Evolutionary conservation across 2,329 filamentous ascomycete species (phyloP).

Genomic region (Scortechinia acanthostroma): DNA sequence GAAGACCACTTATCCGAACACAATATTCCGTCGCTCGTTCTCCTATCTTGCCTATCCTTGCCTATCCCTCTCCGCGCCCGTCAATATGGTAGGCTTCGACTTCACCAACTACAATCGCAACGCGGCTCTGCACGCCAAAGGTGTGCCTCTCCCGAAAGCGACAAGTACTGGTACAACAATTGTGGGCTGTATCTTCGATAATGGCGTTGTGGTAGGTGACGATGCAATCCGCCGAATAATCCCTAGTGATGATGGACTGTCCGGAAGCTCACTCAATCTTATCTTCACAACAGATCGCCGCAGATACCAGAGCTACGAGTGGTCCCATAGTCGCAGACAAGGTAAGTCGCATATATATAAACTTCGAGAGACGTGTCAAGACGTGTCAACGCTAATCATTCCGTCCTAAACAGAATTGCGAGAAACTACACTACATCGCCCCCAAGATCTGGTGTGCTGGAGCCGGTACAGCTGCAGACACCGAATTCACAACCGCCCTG

Average conservation of each 20-base stretch:
- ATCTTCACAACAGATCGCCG: constrained; percentile 80
- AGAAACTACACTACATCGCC: constrained; percentile 98
- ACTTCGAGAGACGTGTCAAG: not conserved
- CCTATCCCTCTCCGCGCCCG: constrained; percentile 3
- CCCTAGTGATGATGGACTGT: not conserved
- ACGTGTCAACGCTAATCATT: not conserved
- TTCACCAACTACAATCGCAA: constrained; percentile 99
- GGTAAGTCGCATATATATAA: not conserved
- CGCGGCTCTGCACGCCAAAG: constrained; percentile 85
- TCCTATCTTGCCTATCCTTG: not conserved
- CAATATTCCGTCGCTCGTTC: too few species aligned
- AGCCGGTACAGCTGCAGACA: constrained; percentile 94
- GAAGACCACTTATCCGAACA: too few species aligned
- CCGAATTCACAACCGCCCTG: constrained; percentile 96
- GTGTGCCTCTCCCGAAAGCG: constrained; percentile 90
- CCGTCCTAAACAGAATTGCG: constrained; percentile 80
- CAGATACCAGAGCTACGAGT: constrained; percentile 93
- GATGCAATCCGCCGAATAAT: too few species aligned
- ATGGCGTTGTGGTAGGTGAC: constrained; percentile 75
- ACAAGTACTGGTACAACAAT: constrained; percentile 98
- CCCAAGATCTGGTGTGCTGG: constrained; percentile 99
- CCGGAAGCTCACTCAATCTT: not conserved
- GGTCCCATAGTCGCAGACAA: constrained; percentile 99
- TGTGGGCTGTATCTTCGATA: constrained; percentile 92
- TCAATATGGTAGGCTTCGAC: constrained; percentile 89